A percentile compares a stretch with the other conserved stretches of the same genome.
Conservation (phyloP, 1,139 yeast species). For the Pichia inconspicua region DNA sequence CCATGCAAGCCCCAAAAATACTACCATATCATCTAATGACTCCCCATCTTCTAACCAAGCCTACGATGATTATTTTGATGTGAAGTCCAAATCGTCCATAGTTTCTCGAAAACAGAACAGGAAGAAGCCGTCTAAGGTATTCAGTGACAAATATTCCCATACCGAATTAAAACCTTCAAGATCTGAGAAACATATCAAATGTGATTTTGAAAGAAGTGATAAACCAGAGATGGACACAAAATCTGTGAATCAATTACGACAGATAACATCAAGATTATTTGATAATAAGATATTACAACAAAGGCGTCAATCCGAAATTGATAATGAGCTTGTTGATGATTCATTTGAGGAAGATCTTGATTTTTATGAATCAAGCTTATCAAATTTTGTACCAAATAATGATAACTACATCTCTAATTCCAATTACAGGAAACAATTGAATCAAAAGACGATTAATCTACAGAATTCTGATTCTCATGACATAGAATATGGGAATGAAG, state of each 20-base stretch:
- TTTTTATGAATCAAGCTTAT: conserved; percentile 17
- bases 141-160: neutral
- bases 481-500: conserved; percentile 12
- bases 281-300: conserved; percentile 67
- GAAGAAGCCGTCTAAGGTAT: conserved; percentile 7
- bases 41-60: conserved; percentile 9
- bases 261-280: conserved; percentile 64
- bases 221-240: conserved; percentile 9
- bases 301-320: conserved; percentile 64
- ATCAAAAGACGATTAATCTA: neutral
- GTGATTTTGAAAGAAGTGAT: neutral
- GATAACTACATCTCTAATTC: conserved; percentile 1
- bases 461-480: conserved; percentile 3
- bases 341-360: conserved; percentile 22
- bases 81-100: conserved; percentile 12
- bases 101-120: conserved; percentile 9
- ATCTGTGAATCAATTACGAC: conserved; percentile 37
- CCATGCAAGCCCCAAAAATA: neutral
- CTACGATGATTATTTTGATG: conserved; percentile 14
- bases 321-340: conserved; percentile 27
- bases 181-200: neutral
- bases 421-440: conserved; percentile 1
- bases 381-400: conserved; percentile 3
- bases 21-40: neutral
- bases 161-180: conserved; percentile 2